Percentiles rank a stretch among this genome's conserved stretches.
These are phyloP conservation scores for Lachnellula arida DNA, from an alignment of 2,329 filamentous ascomycete species.

Conservation along the genomic window DNA sequence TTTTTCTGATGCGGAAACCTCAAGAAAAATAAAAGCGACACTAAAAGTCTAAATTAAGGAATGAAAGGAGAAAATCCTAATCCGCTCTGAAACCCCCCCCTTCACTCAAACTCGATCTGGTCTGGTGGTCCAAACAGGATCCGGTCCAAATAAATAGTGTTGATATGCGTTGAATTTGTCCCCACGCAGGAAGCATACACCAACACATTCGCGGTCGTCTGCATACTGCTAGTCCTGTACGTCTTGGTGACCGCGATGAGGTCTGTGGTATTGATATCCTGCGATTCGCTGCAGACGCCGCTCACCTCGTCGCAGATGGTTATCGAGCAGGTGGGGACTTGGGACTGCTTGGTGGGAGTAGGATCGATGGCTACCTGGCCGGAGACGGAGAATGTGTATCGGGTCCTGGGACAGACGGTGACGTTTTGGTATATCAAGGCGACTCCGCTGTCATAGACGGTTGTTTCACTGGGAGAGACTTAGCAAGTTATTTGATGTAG, in stretches of 20 bases:
- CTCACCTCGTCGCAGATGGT: not conserved
- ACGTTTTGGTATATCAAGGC: not conserved
- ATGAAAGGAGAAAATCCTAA: too few species aligned
- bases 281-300: not conserved
- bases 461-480: not conserved
- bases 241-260: not conserved
- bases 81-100: too few species aligned
- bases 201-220: not conserved
- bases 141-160: not conserved
- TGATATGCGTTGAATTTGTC: not conserved
- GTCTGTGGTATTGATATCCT: not conserved
- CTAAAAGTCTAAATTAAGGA: too few species aligned
- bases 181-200: not conserved
- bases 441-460: not conserved
- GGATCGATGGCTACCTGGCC: not conserved
- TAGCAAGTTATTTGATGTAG: not conserved
- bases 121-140: too few species aligned
- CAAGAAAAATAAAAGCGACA: too few species aligned
- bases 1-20: too few species aligned
- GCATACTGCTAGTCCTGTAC: not conserved
- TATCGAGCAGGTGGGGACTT: not conserved
- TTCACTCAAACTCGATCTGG: not conserved
- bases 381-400: not conserved
- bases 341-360: not conserved
- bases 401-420: not conserved